Evolutionary conservation across 2,329 filamentous ascomycete species (phyloP).

Genomic region (Fusarium equiseti): DNA sequence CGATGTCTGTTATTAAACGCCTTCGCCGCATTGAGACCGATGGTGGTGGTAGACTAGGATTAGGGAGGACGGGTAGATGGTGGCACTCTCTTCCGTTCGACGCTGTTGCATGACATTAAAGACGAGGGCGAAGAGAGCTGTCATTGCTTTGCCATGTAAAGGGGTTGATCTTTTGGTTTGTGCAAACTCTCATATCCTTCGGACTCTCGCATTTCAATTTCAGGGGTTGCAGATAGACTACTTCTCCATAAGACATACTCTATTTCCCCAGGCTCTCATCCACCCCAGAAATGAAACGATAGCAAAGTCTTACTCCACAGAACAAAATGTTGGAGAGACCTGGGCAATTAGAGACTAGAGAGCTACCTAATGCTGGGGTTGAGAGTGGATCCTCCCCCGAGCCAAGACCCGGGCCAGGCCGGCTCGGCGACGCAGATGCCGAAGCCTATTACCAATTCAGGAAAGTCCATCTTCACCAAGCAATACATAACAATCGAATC

Average conservation of each 20-base stretch:
- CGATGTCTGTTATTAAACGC: slow-evolving; percentile 9
- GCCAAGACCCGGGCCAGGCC: slow-evolving; percentile 38
- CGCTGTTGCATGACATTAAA: background rate
- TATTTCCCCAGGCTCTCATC: background rate
- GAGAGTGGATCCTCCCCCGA: slow-evolving; percentile 21
- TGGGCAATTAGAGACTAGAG: background rate
- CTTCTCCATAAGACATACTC: background rate
- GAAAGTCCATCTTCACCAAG: slow-evolving; percentile 1
- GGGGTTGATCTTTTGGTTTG: background rate
- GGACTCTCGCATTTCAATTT: background rate
- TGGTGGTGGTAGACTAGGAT: slow-evolving; percentile 1
- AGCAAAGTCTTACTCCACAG: background rate
- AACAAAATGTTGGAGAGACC: slow-evolving; percentile 12
- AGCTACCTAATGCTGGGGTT: slow-evolving; percentile 14
- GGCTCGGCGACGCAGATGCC: slow-evolving; percentile 34
- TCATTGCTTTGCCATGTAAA: background rate
- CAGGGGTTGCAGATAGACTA: background rate
- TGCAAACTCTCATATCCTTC: background rate
- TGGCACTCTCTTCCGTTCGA: background rate
- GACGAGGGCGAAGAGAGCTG: background rate
- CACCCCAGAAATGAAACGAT: background rate
- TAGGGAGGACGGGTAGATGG: slow-evolving; percentile 3
- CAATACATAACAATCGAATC: background rate
- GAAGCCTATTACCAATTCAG: slow-evolving; percentile 24
- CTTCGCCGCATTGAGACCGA: slow-evolving; percentile 19